Percentiles rank a stretch among this genome's conserved stretches.
These are phyloP conservation scores for Suhomyces faveliae DNA, from an alignment of 805 yeast genomes.

Conservation along the genomic window DNA sequence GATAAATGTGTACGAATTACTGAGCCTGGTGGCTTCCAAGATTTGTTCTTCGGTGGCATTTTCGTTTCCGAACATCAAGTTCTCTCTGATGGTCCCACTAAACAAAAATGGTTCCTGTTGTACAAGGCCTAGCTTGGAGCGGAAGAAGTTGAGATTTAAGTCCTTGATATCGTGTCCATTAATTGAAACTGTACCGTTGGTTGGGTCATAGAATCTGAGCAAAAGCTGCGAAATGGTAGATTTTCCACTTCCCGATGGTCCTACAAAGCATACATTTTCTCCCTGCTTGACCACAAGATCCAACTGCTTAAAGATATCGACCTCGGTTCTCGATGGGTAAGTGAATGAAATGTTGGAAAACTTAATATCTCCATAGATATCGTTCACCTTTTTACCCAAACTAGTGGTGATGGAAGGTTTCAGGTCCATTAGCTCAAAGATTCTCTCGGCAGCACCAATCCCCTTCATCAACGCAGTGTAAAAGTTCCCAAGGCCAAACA, in stretches of 20 bases:
- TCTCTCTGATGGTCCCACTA: slow-evolving; percentile 81
- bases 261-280: slow-evolving; percentile 89
- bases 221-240: slow-evolving; percentile 81
- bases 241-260: slow-evolving; percentile 97
- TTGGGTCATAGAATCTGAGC: slow-evolving; percentile 81
- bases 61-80: slow-evolving; percentile 71
- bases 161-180: slow-evolving; percentile 63
- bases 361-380: slow-evolving; percentile 53
- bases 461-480: slow-evolving; percentile 96
- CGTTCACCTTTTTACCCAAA: slow-evolving; percentile 49
- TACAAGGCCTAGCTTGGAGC: slow-evolving; percentile 81
- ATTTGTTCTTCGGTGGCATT: slow-evolving; percentile 60
- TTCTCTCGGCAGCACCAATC: slow-evolving; percentile 89
- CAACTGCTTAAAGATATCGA: slow-evolving; percentile 60
- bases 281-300: slow-evolving; percentile 68
- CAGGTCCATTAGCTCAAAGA: slow-evolving; percentile 82
- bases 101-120: slow-evolving; percentile 90
- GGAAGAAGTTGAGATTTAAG: slow-evolving; percentile 67
- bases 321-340: slow-evolving; percentile 83
- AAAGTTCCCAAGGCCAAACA: slow-evolving; percentile 86
- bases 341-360: slow-evolving; percentile 66
- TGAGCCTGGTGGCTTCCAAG: slow-evolving; percentile 57
- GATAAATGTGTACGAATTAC: slow-evolving; percentile 73
- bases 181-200: slow-evolving; percentile 58
- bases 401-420: slow-evolving; percentile 70